These are phyloP conservation scores for Fusarium continuum DNA, from an alignment of 2,329 filamentous ascomycete species.

Conservation along the genomic window DNA sequence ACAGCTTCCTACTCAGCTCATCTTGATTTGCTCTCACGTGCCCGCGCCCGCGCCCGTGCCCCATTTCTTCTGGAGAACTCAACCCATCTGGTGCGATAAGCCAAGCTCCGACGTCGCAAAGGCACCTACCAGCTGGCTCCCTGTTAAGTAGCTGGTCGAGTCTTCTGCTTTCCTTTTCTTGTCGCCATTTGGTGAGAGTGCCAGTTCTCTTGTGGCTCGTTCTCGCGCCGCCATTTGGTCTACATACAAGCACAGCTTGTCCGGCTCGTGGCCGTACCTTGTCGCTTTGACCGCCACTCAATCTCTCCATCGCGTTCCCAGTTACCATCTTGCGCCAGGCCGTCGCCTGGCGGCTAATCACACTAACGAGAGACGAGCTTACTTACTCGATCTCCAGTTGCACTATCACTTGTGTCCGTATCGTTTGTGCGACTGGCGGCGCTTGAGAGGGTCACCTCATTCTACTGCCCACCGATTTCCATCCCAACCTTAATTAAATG, in stretches of 20 bases:
- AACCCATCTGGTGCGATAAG: conserved; percentile 36
- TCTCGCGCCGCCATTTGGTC: conserved; percentile 10
- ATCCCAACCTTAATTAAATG: conserved; percentile 51
- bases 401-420: conserved; percentile 27
- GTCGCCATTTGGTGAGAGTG: conserved; percentile 24
- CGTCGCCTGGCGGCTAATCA: conserved; percentile 30
- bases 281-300: conserved; percentile 24
- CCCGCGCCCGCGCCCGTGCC: conserved; percentile 1
- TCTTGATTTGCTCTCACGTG: conserved; percentile 28
- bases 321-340: conserved; percentile 29
- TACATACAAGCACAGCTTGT: conserved; percentile 5
- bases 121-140: conserved; percentile 19
- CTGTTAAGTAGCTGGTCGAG: conserved; percentile 14
- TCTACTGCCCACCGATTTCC: conserved; percentile 26
- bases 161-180: conserved; percentile 2
- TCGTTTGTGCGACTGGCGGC: conserved; percentile 34
- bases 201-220: conserved; percentile 9
- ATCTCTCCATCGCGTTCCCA: conserved; percentile 20
- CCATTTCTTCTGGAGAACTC: conserved; percentile 33
- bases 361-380: conserved; percentile 35
- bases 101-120: conserved; percentile 43
- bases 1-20: neutral
- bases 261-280: conserved; percentile 11
- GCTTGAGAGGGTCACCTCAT: conserved; percentile 23
- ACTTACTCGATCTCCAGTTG: conserved; percentile 27